These are phyloP conservation scores for Globisporangium radiosum DNA, from an alignment of 352 stramenopile species.

Conservation along the genomic window DNA sequence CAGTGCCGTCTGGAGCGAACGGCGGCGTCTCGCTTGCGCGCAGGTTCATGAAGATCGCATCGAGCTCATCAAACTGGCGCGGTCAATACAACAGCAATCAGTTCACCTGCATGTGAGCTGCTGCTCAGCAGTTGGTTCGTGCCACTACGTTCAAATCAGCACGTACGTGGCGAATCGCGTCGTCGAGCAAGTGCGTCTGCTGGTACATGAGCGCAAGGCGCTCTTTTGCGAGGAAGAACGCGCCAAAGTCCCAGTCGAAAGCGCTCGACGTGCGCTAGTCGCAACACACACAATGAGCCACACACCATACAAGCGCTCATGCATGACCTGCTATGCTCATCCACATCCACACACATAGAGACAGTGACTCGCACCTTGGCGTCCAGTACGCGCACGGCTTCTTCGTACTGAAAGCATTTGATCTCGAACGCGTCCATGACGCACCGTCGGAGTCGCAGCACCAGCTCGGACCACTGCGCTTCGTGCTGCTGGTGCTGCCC, in stretches of 20 bases:
- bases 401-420: slow-evolving; percentile 77
- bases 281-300: neutral
- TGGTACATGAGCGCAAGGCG: slow-evolving; percentile 78
- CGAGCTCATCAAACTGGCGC: slow-evolving; percentile 64
- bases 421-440: slow-evolving; percentile 82
- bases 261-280: slow-evolving; percentile 26
- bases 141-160: too few species aligned
- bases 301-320: neutral
- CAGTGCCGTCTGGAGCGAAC: slow-evolving; percentile 13
- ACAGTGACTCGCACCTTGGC: slow-evolving; percentile 29
- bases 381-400: slow-evolving; percentile 56
- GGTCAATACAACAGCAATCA: too few species aligned
- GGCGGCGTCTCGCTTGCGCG: slow-evolving; percentile 22
- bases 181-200: slow-evolving; percentile 76
- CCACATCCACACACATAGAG: neutral
- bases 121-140: too few species aligned
- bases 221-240: slow-evolving; percentile 79
- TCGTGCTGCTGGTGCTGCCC: slow-evolving; percentile 72
- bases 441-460: slow-evolving; percentile 57
- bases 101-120: too few species aligned
- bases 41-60: slow-evolving; percentile 62
- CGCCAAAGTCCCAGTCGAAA: slow-evolving; percentile 63
- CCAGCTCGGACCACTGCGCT: slow-evolving; percentile 69
- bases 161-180: slow-evolving; percentile 73
- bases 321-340: too few species aligned